These are phyloP conservation scores for Orbilia blumenaviensis DNA, from an alignment of 2,329 filamentous ascomycete species.

Conservation along the genomic window DNA sequence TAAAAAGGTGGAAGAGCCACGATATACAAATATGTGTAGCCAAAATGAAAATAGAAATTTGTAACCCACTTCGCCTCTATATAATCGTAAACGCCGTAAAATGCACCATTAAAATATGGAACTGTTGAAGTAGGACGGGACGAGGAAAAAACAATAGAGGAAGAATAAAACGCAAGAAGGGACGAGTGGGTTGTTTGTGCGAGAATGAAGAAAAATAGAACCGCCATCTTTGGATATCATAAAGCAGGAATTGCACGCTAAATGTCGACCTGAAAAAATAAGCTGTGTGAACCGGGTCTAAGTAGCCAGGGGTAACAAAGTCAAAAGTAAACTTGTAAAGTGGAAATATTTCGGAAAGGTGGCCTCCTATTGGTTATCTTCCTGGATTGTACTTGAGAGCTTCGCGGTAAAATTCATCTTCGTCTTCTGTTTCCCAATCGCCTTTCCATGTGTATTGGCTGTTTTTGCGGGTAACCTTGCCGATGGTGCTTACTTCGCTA, in stretches of 20 bases:
- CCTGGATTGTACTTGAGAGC: constrained; percentile 42
- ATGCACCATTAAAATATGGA: constrained; percentile 7
- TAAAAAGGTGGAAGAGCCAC: background rate
- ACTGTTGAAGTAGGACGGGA: background rate
- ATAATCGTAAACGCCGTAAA: constrained; percentile 24
- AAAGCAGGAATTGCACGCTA: constrained; percentile 3
- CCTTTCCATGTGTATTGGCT: constrained; percentile 49
- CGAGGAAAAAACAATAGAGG: background rate
- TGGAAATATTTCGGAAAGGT: background rate
- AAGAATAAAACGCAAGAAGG: background rate
- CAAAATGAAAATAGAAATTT: constrained; percentile 31
- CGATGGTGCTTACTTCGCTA: constrained; percentile 51
- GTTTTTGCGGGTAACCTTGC: constrained; percentile 49
- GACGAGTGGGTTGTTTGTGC: constrained; percentile 19
- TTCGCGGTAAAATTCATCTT: constrained; percentile 48
- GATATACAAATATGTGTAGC: constrained; percentile 25
- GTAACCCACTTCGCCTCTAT: constrained; percentile 20
- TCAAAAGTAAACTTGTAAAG: background rate
- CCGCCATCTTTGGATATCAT: constrained; percentile 44
- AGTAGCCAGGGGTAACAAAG: background rate
- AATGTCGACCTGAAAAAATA: background rate
- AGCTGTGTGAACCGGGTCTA: too few species aligned
- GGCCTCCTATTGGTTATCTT: background rate
- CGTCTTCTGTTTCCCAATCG: constrained; percentile 51
- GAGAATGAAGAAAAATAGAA: constrained; percentile 8